These are phyloP conservation scores for Nissolia schottii DNA, from an alignment of 306 rosid species.

Conservation along the genomic window DNA sequence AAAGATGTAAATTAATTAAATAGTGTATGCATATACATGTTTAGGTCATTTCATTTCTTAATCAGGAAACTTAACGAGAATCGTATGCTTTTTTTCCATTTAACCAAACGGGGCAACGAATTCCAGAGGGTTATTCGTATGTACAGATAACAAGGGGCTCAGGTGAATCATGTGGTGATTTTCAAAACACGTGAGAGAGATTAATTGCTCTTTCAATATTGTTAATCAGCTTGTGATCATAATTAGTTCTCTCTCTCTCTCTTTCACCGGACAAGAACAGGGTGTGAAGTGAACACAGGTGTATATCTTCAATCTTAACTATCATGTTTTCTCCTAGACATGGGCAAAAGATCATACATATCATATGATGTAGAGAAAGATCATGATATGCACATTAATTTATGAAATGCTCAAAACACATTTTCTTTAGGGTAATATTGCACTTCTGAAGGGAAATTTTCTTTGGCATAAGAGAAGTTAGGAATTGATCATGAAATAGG, in stretches of 20 bases:
- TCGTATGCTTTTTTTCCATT: slow-evolving; percentile 1
- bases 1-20: background rate
- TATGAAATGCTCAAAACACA: background rate
- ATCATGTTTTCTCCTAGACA: background rate
- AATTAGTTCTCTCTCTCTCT: too few species aligned
- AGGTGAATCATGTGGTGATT: too few species aligned
- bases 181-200: background rate
- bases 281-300: background rate
- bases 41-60: slow-evolving; percentile 2
- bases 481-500: background rate
- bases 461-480: background rate
- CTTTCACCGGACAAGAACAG: background rate
- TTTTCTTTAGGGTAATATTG: background rate
- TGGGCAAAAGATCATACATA: background rate
- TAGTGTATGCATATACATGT: too few species aligned
- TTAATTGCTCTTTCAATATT: background rate
- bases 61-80: background rate
- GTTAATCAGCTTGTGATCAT: background rate
- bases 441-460: background rate
- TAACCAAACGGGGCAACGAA: background rate
- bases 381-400: background rate
- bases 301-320: background rate
- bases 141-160: background rate
- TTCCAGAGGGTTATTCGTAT: background rate
- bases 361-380: background rate